phyloP scores from a whole-genome alignment of 2,329 filamentous ascomycete genomes.

The Cephalotrichum gorgonifer region DNA sequence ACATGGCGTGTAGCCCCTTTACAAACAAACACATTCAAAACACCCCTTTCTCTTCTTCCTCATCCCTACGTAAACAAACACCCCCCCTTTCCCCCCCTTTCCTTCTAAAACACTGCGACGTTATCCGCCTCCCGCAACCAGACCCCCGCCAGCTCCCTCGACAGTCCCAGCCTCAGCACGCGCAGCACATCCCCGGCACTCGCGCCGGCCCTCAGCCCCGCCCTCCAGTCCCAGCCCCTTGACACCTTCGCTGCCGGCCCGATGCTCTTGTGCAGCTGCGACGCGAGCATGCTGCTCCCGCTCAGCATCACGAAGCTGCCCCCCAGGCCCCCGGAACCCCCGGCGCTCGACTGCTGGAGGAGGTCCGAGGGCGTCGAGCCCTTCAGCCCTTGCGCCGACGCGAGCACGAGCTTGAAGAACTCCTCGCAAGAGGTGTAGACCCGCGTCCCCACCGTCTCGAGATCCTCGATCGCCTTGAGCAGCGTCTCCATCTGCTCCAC shows the following conservation, averaged over 20 bases:
- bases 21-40: not conserved
- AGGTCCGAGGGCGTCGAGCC: slow-evolving; percentile 56
- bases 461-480: slow-evolving; percentile 68
- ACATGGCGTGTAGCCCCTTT: not conserved
- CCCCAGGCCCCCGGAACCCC: slow-evolving; percentile 31
- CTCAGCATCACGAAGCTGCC: slow-evolving; percentile 56
- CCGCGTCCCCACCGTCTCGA: slow-evolving; percentile 62
- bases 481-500: slow-evolving; percentile 64
- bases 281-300: slow-evolving; percentile 61
- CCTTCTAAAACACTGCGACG: slow-evolving; percentile 27
- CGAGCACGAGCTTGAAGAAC: slow-evolving; percentile 65
- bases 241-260: slow-evolving; percentile 29
- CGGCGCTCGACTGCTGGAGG: slow-evolving; percentile 46
- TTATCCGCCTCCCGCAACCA: slow-evolving; percentile 60
- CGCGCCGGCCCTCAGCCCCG: slow-evolving; percentile 58
- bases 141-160: slow-evolving; percentile 59
- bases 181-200: slow-evolving; percentile 61
- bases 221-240: slow-evolving; percentile 69
- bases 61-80: not conserved
- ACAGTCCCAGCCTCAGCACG: slow-evolving; percentile 61
- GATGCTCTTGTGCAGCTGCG: slow-evolving; percentile 50
- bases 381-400: slow-evolving; percentile 49
- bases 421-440: slow-evolving; percentile 68
- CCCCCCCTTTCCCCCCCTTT: not conserved
- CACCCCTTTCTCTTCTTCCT: not conserved